phyloP scores from a whole-genome alignment of 371 early-diverging fungal genomes.

The Mortierella sp. region DNA sequence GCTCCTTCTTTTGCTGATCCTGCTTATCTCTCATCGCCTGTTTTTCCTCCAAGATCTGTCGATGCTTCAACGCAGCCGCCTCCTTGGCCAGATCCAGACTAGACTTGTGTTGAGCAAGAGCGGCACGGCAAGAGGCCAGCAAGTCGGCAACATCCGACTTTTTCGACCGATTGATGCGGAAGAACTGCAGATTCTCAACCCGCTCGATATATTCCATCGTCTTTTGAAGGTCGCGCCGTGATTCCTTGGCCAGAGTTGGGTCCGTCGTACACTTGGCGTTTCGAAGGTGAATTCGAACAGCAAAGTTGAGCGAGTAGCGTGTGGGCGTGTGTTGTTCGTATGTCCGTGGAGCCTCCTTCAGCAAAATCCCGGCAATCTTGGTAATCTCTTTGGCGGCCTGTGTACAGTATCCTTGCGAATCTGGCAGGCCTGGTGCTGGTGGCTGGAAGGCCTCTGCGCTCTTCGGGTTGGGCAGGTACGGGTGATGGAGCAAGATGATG shows the following conservation, averaged over 20 bases:
- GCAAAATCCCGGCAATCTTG: constrained; percentile 47
- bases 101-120: constrained; percentile 50
- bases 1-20: constrained; percentile 15
- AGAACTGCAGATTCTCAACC: constrained; percentile 54
- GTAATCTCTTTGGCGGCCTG: constrained; percentile 57
- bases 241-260: constrained; percentile 36
- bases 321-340: constrained; percentile 48
- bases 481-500: constrained; percentile 53
- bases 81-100: constrained; percentile 49
- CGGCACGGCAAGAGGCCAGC: constrained; percentile 45
- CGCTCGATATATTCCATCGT: constrained; percentile 52
- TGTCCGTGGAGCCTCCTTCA: constrained; percentile 42
- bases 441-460: constrained; percentile 47
- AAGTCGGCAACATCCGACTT: constrained; percentile 53
- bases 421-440: constrained; percentile 19
- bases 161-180: constrained; percentile 49
- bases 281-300: constrained; percentile 53
- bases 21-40: constrained; percentile 16
- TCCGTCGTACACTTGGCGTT: constrained; percentile 47
- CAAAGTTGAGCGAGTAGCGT: constrained; percentile 52
- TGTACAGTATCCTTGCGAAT: constrained; percentile 57
- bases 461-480: constrained; percentile 52
- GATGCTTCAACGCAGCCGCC: constrained; percentile 38
- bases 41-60: constrained; percentile 26
- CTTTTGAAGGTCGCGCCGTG: constrained; percentile 45